phyloP scores from a whole-genome alignment of 176 grass and related monocot species.

The Oryza coarctata region DNA sequence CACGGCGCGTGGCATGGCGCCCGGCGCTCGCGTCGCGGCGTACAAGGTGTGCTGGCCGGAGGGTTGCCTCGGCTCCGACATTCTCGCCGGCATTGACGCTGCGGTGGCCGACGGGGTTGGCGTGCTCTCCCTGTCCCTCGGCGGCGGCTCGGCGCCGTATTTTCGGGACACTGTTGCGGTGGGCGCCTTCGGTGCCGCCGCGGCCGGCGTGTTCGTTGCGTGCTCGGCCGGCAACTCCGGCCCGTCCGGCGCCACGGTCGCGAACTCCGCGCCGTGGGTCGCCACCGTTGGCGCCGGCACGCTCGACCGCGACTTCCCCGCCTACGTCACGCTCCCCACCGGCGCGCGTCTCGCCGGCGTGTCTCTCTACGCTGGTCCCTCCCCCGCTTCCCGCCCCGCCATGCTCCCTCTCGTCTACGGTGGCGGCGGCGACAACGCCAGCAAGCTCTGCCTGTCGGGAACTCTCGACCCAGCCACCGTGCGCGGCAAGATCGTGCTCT shows the following conservation, averaged over 20 bases:
- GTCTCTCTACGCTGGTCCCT: constrained; percentile 66
- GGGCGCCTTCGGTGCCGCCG: constrained; percentile 69
- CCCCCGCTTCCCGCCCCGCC: constrained; percentile 27
- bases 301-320: constrained; percentile 82
- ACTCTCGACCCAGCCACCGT: constrained; percentile 66
- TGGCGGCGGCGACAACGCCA: constrained; percentile 57
- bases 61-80: constrained; percentile 86
- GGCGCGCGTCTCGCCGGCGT: constrained; percentile 59
- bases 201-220: constrained; percentile 80
- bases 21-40: constrained; percentile 73
- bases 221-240: constrained; percentile 97
- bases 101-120: constrained; percentile 71
- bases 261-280: constrained; percentile 90
- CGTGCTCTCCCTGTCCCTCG: constrained; percentile 90
- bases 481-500: constrained; percentile 80
- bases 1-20: constrained; percentile 85
- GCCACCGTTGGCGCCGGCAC: constrained; percentile 81
- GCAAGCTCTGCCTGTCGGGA: constrained; percentile 79
- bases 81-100: constrained; percentile 85
- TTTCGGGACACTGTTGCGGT: constrained; percentile 87
- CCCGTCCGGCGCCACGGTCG: constrained; percentile 56
- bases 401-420: constrained; percentile 77
- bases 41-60: constrained; percentile 95
- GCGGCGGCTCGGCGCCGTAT: constrained; percentile 79
- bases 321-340: constrained; percentile 51